These are phyloP conservation scores for Earliella scabrosa DNA, from an alignment of 1,284 basidiomycete species.

Conservation along the genomic window DNA sequence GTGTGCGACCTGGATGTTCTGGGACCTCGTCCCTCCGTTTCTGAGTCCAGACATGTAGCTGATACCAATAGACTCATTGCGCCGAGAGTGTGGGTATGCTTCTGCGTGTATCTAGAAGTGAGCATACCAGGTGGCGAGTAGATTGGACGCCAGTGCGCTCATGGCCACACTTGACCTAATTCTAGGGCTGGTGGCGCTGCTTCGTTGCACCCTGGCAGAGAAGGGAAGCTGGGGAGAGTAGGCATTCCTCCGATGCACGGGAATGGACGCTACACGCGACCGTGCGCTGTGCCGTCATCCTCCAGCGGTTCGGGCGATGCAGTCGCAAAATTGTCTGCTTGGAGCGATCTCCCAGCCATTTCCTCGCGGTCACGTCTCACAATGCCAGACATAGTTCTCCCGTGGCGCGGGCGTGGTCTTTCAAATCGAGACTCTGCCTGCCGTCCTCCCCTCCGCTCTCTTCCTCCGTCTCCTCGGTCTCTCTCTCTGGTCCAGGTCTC, in stretches of 20 bases:
- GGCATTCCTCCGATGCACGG: constrained; percentile 8
- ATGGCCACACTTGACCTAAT: not conserved
- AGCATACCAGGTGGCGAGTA: not conserved
- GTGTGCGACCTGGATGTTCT: too few species aligned
- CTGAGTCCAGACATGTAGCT: too few species aligned
- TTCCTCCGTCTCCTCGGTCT: constrained; percentile 15
- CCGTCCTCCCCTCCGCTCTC: constrained; percentile 6
- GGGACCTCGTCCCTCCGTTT: too few species aligned
- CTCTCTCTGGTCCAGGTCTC: not conserved
- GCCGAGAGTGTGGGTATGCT: too few species aligned
- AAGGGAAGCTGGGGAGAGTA: not conserved
- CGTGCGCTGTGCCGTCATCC: constrained; percentile 1
- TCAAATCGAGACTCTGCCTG: constrained; percentile 7
- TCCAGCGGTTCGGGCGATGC: not conserved
- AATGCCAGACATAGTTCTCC: not conserved
- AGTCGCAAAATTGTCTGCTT: not conserved
- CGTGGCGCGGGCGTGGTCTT: constrained; percentile 17
- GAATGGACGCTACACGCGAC: constrained; percentile 6
- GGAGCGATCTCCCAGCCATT: constrained; percentile 1
- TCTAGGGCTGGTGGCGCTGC: constrained; percentile 2
- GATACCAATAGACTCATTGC: too few species aligned
- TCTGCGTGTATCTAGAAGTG: not conserved
- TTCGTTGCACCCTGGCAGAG: not conserved
- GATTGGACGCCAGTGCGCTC: not conserved
- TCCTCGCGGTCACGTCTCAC: constrained; percentile 2